These are phyloP conservation scores for Solanum neorickii DNA, from an alignment of 257 asterid species.

Conservation along the genomic window DNA sequence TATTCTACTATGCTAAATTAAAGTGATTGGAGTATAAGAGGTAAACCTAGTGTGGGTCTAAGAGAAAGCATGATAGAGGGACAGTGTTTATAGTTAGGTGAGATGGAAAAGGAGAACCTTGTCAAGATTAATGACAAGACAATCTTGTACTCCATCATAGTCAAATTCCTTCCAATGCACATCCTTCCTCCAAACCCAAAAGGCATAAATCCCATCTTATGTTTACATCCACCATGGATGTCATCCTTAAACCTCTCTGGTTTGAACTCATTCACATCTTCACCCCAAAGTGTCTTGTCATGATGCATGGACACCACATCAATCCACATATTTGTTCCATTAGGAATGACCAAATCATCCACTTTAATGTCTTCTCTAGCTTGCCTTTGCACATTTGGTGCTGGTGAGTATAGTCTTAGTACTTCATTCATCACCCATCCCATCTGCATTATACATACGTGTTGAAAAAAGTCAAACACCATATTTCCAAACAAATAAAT, in stretches of 20 bases:
- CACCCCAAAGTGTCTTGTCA: constrained; percentile 58
- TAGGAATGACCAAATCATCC: constrained; percentile 38
- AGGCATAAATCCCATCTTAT: constrained; percentile 82
- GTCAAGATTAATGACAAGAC: constrained; percentile 45
- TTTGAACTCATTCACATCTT: constrained; percentile 60
- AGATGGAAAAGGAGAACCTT: constrained; percentile 49
- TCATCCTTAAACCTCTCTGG: constrained; percentile 57
- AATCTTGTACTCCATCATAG: constrained; percentile 66
- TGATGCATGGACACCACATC: constrained; percentile 85
- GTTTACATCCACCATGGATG: constrained; percentile 55
- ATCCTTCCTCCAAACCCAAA: constrained; percentile 92
- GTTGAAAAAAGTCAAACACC: not conserved
- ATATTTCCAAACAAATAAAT: not conserved
- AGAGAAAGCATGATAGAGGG: constrained; percentile 75
- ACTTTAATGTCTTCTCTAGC: constrained; percentile 54
- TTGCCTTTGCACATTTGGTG: constrained; percentile 79
- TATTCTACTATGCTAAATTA: not conserved
- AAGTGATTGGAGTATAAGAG: constrained; percentile 44
- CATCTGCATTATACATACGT: constrained; percentile 38
- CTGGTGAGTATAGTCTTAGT: constrained; percentile 61
- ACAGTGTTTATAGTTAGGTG: constrained; percentile 54
- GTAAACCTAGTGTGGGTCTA: constrained; percentile 66
- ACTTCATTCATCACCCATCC: constrained; percentile 91
- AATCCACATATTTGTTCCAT: constrained; percentile 79
- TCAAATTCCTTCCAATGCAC: constrained; percentile 70